A percentile compares a stretch with the other conserved stretches of the same genome.
phyloP scores from a whole-genome alignment of 805 yeast species.

The Starmerella stigmatis region DNA sequence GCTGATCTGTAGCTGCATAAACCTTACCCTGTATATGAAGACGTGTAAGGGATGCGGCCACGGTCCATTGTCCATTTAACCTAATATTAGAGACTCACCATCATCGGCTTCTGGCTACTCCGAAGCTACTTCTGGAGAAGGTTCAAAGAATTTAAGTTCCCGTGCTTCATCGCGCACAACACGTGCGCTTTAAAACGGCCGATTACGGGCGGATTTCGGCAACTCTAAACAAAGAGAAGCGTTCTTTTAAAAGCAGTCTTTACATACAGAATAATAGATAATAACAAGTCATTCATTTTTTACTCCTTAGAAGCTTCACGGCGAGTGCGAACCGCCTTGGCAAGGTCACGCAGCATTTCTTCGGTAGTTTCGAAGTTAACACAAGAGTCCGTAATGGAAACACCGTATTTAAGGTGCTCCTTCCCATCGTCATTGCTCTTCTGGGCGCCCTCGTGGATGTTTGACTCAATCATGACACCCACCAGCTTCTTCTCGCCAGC shows the following conservation, averaged over 20 bases:
- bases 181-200: no score
- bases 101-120: no score
- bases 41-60: neutral
- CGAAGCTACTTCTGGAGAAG: no score
- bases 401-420: slow-evolving; percentile 73
- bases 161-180: no score
- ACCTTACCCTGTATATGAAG: neutral
- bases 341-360: slow-evolving; percentile 62
- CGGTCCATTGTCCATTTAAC: no score
- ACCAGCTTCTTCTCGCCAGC: slow-evolving; percentile 70
- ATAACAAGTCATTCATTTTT: no score
- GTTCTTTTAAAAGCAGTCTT: no score
- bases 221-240: no score
- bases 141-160: no score
- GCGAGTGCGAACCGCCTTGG: slow-evolving; percentile 76
- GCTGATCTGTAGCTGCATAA: neutral
- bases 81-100: no score
- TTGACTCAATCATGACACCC: slow-evolving; percentile 94
- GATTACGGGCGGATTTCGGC: no score
- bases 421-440: slow-evolving; percentile 50
- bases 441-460: slow-evolving; percentile 87
- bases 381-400: slow-evolving; percentile 94
- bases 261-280: no score
- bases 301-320: slow-evolving; percentile 11
- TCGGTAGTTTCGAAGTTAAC: slow-evolving; percentile 86